phyloP scores from a whole-genome alignment of 495 filamentous ascomycete species.

The Penicillium bialowiezense region DNA sequence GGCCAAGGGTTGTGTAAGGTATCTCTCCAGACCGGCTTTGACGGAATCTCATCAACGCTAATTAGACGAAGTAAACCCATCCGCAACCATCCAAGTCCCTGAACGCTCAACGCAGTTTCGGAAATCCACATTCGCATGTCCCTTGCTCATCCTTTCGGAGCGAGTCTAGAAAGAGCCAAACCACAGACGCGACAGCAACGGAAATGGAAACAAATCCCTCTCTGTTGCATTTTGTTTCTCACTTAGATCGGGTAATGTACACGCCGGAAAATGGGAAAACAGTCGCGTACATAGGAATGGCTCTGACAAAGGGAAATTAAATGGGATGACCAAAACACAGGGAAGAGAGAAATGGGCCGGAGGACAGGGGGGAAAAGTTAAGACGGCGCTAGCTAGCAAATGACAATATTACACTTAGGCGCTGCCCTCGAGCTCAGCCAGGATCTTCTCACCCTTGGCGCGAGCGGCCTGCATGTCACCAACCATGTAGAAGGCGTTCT shows the following conservation, averaged over 20 bases:
- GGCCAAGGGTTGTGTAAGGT: constrained; percentile 19
- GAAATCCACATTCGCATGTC: background rate
- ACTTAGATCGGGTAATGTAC: constrained; percentile 49
- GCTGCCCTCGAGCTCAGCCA: constrained; percentile 84
- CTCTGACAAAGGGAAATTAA: constrained; percentile 33
- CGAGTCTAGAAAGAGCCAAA: constrained; percentile 9
- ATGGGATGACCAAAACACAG: constrained; percentile 14
- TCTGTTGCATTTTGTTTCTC: constrained; percentile 19
- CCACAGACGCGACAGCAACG: background rate
- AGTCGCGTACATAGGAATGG: constrained; percentile 27
- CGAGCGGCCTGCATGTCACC: constrained; percentile 90
- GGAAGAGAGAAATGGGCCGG: constrained; percentile 29
- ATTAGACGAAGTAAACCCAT: constrained; percentile 11
- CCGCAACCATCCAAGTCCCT: background rate
- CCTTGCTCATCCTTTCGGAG: constrained; percentile 9
- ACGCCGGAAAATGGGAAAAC: constrained; percentile 40
- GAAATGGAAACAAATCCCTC: constrained; percentile 27
- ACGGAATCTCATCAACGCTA: constrained; percentile 29
- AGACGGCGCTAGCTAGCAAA: constrained; percentile 30
- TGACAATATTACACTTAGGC: constrained; percentile 54
- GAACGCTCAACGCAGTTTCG: background rate
- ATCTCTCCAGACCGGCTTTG: constrained; percentile 28
- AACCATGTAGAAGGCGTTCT: constrained; percentile 98
- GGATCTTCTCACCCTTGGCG: constrained; percentile 98
- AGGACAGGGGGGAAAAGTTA: constrained; percentile 18